Percentiles rank a stretch among this genome's conserved stretches.
These are phyloP conservation scores for Dentipellis fragilis DNA, from an alignment of 768 basidiomycete species.

Conservation along the genomic window DNA sequence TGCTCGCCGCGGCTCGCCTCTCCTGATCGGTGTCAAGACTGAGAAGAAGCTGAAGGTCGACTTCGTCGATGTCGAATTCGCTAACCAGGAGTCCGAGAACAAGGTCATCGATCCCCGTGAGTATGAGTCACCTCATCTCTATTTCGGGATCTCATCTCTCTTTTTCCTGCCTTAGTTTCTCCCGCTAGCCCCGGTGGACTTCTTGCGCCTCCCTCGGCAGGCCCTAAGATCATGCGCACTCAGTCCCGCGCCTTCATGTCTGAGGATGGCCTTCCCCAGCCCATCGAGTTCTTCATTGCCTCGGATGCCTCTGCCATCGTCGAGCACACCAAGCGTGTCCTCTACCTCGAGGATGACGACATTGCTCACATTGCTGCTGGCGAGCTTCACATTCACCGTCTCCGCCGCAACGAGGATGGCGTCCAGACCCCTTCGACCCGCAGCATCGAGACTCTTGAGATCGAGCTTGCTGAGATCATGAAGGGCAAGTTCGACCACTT, in stretches of 20 bases:
- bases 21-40: conserved; percentile 97
- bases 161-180: conserved; percentile 6
- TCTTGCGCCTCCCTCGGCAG: conserved; percentile 55
- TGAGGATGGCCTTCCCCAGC: conserved; percentile 95
- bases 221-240: conserved; percentile 78
- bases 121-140: conserved; percentile 11
- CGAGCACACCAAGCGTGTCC: conserved; percentile 97
- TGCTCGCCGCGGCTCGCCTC: conserved; percentile 92
- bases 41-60: conserved; percentile 99
- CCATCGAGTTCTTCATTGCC: conserved; percentile 99
- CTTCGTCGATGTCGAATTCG: conserved; percentile 97
- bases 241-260: conserved; percentile 98
- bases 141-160: background rate
- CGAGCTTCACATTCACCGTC: conserved; percentile 96
- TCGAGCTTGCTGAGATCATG: conserved; percentile 99
- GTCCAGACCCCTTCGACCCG: conserved; percentile 62
- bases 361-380: conserved; percentile 97
- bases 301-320: conserved; percentile 95
- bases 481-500: conserved; percentile 99
- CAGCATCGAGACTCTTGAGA: conserved; percentile 94
- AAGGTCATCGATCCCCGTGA: conserved; percentile 33
- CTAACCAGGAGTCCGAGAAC: conserved; percentile 54
- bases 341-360: conserved; percentile 98
- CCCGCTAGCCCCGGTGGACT: conserved; percentile 47
- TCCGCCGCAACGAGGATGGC: conserved; percentile 79